These are phyloP conservation scores for Oropetium thomaeum DNA, from an alignment of 176 grass and related monocot genomes.

Conservation along the genomic window DNA sequence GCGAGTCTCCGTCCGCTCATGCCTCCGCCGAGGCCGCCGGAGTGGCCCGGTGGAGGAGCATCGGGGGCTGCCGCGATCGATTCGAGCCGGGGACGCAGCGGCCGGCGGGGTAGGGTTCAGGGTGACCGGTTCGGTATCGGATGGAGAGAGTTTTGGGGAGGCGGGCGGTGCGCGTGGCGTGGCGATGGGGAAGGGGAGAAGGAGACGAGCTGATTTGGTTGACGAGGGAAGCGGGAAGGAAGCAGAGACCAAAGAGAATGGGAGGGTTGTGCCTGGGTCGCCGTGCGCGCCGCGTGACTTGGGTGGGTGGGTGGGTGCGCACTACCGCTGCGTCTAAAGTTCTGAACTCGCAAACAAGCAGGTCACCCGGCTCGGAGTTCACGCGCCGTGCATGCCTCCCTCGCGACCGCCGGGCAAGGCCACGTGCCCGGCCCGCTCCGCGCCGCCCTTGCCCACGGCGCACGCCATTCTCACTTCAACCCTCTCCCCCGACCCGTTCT, in stretches of 20 bases:
- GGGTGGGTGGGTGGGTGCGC: slow-evolving; percentile 5
- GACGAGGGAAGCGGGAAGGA: slow-evolving; percentile 45
- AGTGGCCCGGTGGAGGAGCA: slow-evolving; percentile 22
- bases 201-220: slow-evolving; percentile 34
- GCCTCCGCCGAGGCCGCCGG: slow-evolving; percentile 16
- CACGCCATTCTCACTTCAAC: no score
- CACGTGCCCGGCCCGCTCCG: not conserved
- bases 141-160: slow-evolving; percentile 13
- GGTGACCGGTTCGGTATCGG: no score
- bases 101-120: not conserved
- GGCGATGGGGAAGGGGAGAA: not conserved
- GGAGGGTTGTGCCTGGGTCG: not conserved
- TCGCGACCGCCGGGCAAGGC: not conserved
- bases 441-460: no score
- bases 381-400: no score
- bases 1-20: slow-evolving; percentile 27
- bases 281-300: not conserved
- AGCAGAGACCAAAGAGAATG: not conserved
- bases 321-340: not conserved
- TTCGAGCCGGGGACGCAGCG: not conserved
- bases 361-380: not conserved
- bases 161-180: slow-evolving; percentile 3
- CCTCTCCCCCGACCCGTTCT: no score
- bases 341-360: not conserved
- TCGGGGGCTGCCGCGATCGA: slow-evolving; percentile 11